Evolutionary conservation across 2,329 filamentous ascomycete genomes (phyloP), one percentile per base, ranked within the genome.

Genomic region (Oidium heveae): DNA sequence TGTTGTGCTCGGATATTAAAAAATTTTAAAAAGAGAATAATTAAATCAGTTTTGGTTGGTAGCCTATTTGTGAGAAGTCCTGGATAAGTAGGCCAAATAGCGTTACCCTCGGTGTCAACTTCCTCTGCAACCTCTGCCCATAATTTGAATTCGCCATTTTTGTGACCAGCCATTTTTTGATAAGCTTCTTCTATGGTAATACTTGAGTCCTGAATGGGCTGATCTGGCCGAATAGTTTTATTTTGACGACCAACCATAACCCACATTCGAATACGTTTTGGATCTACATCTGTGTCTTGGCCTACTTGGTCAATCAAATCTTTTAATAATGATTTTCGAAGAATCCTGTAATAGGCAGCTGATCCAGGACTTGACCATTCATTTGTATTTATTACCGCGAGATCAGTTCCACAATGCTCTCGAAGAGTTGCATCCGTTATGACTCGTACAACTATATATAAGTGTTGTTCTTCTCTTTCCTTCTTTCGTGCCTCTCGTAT

Each of bases 191-290:
- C 84, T 15, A 91, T 71, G 0, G 80, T 88, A 66, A 86, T 82
- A 5, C 81, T 74, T 1, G 79, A 69, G 63, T 94, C 87, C 65
- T 77, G 77, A 52, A 98, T 79, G 0, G 87, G 85, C 56, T 86
- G 81, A 64, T 98, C 91, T 0, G 93, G 91, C 18, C 91, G 79
- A 39, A 86, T 82, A 0, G 91, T 98, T 68, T 94, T 95, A 66
- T 98, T 98, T 66, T 98, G 91, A 12, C 91, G 82, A 65, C 95
- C 96, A 1, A 98, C 91, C 88, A 98, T 95, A 55, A 86, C 79
- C 93, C 91, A 98, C 18, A 94, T 76, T 22, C 91, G 79, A 24
- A 96, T 69, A 57, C 77, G 76, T 55, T 79, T 78, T 0, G 82
- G 72, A 47, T 88, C 79, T 52, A 83, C 68, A 0, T 72, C 74